A percentile compares a stretch with the other conserved stretches of the same genome.
phyloP scores from a whole-genome alignment of 1,284 basidiomycete genomes.

The Boletus semigastroideus region DNA sequence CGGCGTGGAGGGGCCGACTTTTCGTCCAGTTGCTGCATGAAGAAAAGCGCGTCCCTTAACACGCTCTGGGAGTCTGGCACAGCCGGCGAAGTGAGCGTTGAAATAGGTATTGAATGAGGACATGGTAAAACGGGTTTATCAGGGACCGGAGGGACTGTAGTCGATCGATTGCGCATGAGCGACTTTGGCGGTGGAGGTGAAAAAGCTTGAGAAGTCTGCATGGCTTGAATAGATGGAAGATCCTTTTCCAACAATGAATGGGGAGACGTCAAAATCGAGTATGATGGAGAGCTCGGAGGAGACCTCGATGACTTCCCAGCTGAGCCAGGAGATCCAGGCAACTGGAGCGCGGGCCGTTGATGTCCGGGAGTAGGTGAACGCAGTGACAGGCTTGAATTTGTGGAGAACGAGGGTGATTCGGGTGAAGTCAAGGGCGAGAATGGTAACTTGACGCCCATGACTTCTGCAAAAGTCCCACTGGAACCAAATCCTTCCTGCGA shows the following conservation, averaged over 20 bases:
- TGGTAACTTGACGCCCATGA: conserved; percentile 33
- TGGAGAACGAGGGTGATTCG: conserved; percentile 34
- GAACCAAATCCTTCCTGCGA: conserved; percentile 24
- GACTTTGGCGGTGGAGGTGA: conserved; percentile 13
- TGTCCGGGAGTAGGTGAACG: conserved; percentile 17
- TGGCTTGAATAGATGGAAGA: conserved; percentile 32
- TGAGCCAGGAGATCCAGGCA: conserved; percentile 15
- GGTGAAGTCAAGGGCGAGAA: conserved; percentile 32
- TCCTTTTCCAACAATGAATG: conserved; percentile 40
- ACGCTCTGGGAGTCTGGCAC: conserved; percentile 38
- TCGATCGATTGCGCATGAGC: conserved; percentile 12
- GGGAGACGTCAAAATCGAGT: conserved; percentile 46
- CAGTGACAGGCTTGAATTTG: conserved; percentile 30
- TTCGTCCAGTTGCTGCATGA: conserved; percentile 59
- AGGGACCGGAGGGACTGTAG: conserved; percentile 28
- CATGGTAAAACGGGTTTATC: conserved; percentile 20
- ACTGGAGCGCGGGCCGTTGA: conserved; percentile 15
- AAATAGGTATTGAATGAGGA: conserved; percentile 9
- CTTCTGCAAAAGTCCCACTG: conserved; percentile 20
- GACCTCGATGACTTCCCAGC: conserved; percentile 18
- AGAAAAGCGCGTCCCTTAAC: conserved; percentile 63
- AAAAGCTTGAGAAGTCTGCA: conserved; percentile 19
- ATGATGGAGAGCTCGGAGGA: conserved; percentile 33
- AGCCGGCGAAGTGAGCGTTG: conserved; percentile 16
- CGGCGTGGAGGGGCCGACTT: conserved; percentile 33